Evolutionary conservation across 306 rosid species (phyloP), one percentile per base, ranked within the genome.

Genomic region (Quercus ilex): DNA sequence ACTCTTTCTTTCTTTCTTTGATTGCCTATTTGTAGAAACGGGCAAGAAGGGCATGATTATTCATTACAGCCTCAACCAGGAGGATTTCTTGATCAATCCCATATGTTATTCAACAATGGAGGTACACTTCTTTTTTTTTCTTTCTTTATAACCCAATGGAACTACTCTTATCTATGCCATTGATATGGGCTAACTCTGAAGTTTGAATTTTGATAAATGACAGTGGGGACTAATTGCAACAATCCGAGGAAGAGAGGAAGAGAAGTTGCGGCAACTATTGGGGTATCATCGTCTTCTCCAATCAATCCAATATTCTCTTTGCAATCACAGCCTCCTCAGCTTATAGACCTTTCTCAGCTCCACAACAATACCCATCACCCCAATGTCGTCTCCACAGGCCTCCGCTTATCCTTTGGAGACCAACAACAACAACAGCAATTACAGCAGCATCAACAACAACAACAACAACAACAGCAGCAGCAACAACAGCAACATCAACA

Each of bases 341-440:
- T 95, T 64, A 79, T 91, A 75, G 93, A 95, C 69, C 88, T 91
- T 71, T 90, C 99, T 77, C 97, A 92, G 75, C 93, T 92, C 85
- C 97, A 94, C 57, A 83, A 57, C 55, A 80, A 58, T 35, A 77
- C 78, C 56, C 92, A 85, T 5, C 92, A 85, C 10, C 89, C 87
- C 71, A 94, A 91, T 89, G 91, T 83, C 19, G 99, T 95, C 80
- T 92, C 99, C 58, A 95, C 98, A 1, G 99, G 99, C 41, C 80
- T 95, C 62, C 83, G 96, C 5, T 87, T 95, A 81, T 95, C 96
- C 23, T 93, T 88, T 33, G 92, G 87, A 2, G 92, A 87, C 74
- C 90, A 81, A 51, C 90, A 83, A 28, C 92, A 84, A 2, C 91
- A 85, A 12, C 46, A 85, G 3, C 46, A 41, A 8, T 41, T 41